Percentiles rank a stretch among this genome's conserved stretches.
Conservation (phyloP, 1,139 yeast genomes). For the Geotrichum cucujoidarum region DNA sequence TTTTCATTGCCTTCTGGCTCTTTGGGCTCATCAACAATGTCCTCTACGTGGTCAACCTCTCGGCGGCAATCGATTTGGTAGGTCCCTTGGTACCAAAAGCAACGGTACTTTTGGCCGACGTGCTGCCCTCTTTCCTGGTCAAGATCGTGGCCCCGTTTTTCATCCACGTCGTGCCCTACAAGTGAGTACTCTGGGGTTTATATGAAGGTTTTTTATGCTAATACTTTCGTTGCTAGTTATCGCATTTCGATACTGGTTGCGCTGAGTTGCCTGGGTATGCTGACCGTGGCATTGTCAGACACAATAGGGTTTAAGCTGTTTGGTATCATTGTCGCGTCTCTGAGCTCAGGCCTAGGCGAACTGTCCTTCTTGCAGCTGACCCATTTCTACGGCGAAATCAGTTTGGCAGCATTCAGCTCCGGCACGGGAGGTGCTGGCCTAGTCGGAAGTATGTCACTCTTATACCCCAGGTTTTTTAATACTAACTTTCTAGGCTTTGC, state of each 20-base stretch:
- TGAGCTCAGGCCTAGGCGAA: slow-evolving; percentile 88
- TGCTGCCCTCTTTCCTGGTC: slow-evolving; percentile 70
- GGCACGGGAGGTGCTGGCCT: slow-evolving; percentile 97
- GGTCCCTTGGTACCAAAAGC: slow-evolving; percentile 84
- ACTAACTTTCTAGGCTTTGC: slow-evolving; percentile 33
- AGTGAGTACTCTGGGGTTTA: slow-evolving; percentile 15
- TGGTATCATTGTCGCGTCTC: slow-evolving; percentile 79
- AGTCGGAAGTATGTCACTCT: slow-evolving; percentile 50
- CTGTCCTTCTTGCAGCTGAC: slow-evolving; percentile 81
- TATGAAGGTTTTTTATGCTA: not conserved
- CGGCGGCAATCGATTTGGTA: slow-evolving; percentile 89
- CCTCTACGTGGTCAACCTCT: slow-evolving; percentile 80
- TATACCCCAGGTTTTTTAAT: not conserved
- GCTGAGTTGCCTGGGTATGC: slow-evolving; percentile 72
- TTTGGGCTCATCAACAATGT: slow-evolving; percentile 87
- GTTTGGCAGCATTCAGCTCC: slow-evolving; percentile 82
- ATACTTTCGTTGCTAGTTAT: slow-evolving; percentile 12
- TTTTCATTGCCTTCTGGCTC: slow-evolving; percentile 54
- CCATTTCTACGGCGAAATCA: slow-evolving; percentile 48
- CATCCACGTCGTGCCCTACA: slow-evolving; percentile 61
- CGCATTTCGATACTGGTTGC: slow-evolving; percentile 55
- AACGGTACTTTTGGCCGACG: slow-evolving; percentile 77
- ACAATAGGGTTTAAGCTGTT: slow-evolving; percentile 42
- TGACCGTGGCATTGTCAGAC: slow-evolving; percentile 50
- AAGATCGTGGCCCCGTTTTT: slow-evolving; percentile 76